phyloP scores from a whole-genome alignment of 306 rosid species.

The Cucurbita ficifolia region DNA sequence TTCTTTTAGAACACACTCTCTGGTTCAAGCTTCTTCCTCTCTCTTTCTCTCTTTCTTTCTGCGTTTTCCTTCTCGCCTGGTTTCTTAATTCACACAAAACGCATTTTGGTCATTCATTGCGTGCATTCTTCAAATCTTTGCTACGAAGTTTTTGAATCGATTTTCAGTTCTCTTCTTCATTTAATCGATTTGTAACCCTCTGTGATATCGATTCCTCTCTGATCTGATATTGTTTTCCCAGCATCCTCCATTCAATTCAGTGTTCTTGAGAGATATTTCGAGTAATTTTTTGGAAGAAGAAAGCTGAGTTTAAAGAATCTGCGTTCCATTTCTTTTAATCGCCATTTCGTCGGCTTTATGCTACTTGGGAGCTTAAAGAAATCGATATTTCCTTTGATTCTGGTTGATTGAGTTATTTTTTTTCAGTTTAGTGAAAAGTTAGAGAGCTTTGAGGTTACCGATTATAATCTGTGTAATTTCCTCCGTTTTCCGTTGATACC shows the following conservation, averaged over 20 bases:
- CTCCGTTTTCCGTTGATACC: slow-evolving; percentile 15
- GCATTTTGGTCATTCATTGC: slow-evolving; percentile 16
- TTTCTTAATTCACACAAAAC: slow-evolving; percentile 31
- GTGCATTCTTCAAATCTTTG: slow-evolving; percentile 11
- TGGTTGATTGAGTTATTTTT: background rate
- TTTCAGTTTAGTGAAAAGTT: background rate
- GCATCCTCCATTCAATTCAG: background rate
- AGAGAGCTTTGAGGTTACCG: background rate
- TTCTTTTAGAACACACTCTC: background rate
- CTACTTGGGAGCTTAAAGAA: background rate
- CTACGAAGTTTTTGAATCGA: slow-evolving; percentile 15
- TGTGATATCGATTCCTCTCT: background rate
- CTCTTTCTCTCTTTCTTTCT: background rate
- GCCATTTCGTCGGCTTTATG: background rate
- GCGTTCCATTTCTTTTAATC: background rate
- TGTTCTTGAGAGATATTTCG: background rate
- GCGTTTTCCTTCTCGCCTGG: slow-evolving; percentile 20
- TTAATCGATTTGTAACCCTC: background rate
- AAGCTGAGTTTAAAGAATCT: background rate
- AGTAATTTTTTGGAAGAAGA: background rate
- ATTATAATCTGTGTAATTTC: background rate
- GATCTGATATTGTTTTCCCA: background rate
- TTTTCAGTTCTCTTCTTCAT: slow-evolving; percentile 10
- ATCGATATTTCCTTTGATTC: background rate
- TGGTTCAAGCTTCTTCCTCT: slow-evolving; percentile 2